Base-by-base conservation (phyloP, 2,329 filamentous ascomycete genomes). In the Lasiodiplodia sp. region DNA sequence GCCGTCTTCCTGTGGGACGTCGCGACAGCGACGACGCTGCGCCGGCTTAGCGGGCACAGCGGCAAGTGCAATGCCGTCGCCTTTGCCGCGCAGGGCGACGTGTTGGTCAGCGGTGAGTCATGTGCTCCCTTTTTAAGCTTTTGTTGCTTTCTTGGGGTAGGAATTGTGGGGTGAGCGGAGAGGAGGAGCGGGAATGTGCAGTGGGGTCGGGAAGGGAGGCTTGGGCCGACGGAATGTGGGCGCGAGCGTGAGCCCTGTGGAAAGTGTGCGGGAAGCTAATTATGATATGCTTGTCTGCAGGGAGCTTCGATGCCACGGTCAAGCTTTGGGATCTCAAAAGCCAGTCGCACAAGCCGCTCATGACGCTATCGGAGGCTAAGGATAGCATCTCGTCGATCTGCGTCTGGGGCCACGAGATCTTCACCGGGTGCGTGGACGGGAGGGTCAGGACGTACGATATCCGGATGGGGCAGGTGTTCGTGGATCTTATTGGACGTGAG, bases 1-100 rank as follows among this genome's bases (percentile, higher is more conserved):
- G 86, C 88, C 70, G 93, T 97, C 0, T 97, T 97, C 77, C 85
- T 97, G 5, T 98, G 96, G 96, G 96, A 99, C 80, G 96, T 98
- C 0, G 86, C 91, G 57, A 91, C 90, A 2, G 93, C 92, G 21
- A 86, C 88, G 73, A 97, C 95, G 4, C 82, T 92, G 31, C 87
- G 92, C 25, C 87, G 96, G 34, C 96, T 95, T 79, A 72, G 85
- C 51, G 91, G 91, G 0, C 92, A 96, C 80, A 85, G 85, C 2
- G 88, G 88, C 55, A 85, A 94, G 38, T 86, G 98, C 67, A 96
- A 97, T 78, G 86, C 88, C 56, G 92, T 95, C 4, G 84, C 86
- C 2, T 96, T 96, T 77, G 93, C 88, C 0, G 94, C 94, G 2
- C 91, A 83, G 5, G 93, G 95, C 77, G 85, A 84, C 1, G 85